phyloP scores from a whole-genome alignment of 225 moss, liverwort and hornwort genomes.

The Thuidium tamariscinum region DNA sequence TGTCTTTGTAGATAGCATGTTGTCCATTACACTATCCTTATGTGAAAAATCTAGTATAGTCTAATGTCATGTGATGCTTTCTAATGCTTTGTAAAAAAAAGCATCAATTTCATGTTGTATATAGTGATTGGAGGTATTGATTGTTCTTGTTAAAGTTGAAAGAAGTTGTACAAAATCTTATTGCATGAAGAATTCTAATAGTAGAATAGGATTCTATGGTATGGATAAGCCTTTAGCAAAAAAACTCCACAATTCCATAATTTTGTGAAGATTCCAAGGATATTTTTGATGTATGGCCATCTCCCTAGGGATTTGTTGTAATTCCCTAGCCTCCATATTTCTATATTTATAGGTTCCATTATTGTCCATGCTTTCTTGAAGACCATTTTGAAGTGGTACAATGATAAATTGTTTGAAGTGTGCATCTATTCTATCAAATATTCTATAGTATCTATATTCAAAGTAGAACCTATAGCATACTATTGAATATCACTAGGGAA shows the following conservation, averaged over 20 bases:
- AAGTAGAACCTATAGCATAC: not conserved
- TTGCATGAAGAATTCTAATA: too few species aligned
- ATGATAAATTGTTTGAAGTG: not conserved
- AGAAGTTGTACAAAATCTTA: too few species aligned
- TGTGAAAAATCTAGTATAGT: too few species aligned
- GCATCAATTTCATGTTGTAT: too few species aligned
- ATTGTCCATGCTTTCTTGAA: not conserved
- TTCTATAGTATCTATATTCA: not conserved
- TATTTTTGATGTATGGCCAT: accelerated
- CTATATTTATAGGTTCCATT: not conserved
- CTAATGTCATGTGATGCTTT: too few species aligned
- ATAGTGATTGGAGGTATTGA: too few species aligned
- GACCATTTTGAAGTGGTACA: not conserved
- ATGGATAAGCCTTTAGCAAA: too few species aligned
- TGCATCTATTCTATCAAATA: not conserved
- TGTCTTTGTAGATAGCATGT: too few species aligned
- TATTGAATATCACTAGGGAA: not conserved
- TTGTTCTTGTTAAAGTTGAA: too few species aligned
- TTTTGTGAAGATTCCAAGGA: not conserved
- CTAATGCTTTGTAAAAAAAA: too few species aligned
- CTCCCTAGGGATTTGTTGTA: not conserved
- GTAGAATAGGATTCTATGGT: too few species aligned
- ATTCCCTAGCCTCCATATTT: accelerated
- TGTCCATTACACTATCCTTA: too few species aligned
- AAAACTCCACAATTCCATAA: not conserved